Conservation (phyloP, 2,329 filamentous ascomycete genomes). For the Claviceps humidiphila region DNA sequence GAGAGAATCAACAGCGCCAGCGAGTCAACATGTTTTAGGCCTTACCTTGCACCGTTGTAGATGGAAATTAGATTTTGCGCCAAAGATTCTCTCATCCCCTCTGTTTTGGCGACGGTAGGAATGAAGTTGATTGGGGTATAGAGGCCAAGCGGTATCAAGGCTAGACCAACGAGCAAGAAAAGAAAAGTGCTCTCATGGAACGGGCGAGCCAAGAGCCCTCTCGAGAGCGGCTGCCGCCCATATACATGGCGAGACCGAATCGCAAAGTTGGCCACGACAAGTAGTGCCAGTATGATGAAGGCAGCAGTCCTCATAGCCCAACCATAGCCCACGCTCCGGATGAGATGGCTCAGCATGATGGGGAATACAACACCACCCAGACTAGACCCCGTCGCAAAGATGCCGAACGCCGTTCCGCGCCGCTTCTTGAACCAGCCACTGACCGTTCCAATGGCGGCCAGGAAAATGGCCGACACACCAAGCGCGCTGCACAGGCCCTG, state of each 20-base stretch:
- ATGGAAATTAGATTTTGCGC: slow-evolving; percentile 13
- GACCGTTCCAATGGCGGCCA: slow-evolving; percentile 19
- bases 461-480: slow-evolving; percentile 21
- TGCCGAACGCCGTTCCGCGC: slow-evolving; percentile 21
- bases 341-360: slow-evolving; percentile 25
- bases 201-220: slow-evolving; percentile 7
- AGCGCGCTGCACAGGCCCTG: slow-evolving; percentile 26
- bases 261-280: slow-evolving; percentile 21
- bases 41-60: slow-evolving; percentile 12
- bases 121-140: slow-evolving; percentile 19
- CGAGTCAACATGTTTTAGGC: not conserved
- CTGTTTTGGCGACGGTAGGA: slow-evolving; percentile 8
- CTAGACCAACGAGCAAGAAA: slow-evolving; percentile 13
- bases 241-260: slow-evolving; percentile 14
- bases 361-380: slow-evolving; percentile 28
- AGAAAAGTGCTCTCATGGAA: slow-evolving; percentile 15
- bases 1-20: no score
- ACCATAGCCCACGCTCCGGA: slow-evolving; percentile 21
- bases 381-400: slow-evolving; percentile 21
- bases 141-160: slow-evolving; percentile 17
- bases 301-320: slow-evolving; percentile 26
- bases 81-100: slow-evolving; percentile 9
- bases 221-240: slow-evolving; percentile 1
- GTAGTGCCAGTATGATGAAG: slow-evolving; percentile 23
- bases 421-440: slow-evolving; percentile 22